A percentile compares a stretch with the other conserved stretches of the same genome.
Evolutionary conservation across 805 yeast genomes (phyloP).

Genomic region (Groenewaldozyma salmanticensis): DNA sequence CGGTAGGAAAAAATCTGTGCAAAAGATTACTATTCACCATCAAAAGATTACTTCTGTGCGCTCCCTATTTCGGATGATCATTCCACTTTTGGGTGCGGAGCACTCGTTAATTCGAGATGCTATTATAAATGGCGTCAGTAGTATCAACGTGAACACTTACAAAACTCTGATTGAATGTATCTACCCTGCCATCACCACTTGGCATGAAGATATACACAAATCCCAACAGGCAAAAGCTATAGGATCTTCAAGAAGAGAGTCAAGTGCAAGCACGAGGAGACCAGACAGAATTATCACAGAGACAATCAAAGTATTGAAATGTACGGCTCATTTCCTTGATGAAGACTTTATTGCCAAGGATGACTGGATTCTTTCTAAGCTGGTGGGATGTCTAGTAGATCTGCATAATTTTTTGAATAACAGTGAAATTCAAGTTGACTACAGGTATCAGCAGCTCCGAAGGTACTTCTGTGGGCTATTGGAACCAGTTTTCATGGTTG

Average conservation of each 20-base stretch:
- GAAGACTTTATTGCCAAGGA: conserved; percentile 47
- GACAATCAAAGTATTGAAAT: conserved; percentile 62
- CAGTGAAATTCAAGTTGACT: conserved; percentile 50
- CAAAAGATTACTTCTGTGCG: conserved; percentile 89
- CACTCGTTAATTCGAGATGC: conserved; percentile 72
- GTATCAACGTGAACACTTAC: conserved; percentile 83
- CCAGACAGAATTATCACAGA: conserved; percentile 50
- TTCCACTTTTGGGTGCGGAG: conserved; percentile 67
- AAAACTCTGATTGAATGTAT: conserved; percentile 69
- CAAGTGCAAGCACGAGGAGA: conserved; percentile 12
- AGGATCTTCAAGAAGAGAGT: conserved; percentile 16
- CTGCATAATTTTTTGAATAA: conserved; percentile 50
- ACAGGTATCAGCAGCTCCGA: conserved; percentile 66
- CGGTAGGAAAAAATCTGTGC: conserved; percentile 68
- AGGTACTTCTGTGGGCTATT: conserved; percentile 76
- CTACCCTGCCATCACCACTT: conserved; percentile 46
- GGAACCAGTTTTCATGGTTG: conserved; percentile 52
- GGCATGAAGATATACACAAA: conserved; percentile 31
- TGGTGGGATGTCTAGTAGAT: conserved; percentile 52
- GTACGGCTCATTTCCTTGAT: conserved; percentile 54
- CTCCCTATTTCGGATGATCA: conserved; percentile 76
- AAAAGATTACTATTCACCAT: conserved; percentile 72
- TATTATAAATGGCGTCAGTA: conserved; percentile 78
- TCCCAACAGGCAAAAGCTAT: conserved; percentile 1
- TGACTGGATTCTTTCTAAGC: conserved; percentile 54